phyloP scores from a whole-genome alignment of 1,284 basidiomycete genomes.

The Earliella scabrosa region DNA sequence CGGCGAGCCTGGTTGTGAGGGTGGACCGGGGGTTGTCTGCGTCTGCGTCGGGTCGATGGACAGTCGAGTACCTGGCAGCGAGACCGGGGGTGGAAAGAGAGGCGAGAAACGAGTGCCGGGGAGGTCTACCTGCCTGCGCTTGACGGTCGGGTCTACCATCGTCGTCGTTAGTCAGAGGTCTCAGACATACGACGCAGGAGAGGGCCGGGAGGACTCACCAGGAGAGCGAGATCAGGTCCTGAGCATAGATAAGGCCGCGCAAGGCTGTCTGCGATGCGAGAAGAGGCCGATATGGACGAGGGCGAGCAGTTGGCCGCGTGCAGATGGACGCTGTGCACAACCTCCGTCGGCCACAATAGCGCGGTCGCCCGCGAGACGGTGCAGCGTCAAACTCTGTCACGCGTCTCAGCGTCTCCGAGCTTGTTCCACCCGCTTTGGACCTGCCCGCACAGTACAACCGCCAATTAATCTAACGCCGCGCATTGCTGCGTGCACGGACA shows the following conservation, averaged over 20 bases:
- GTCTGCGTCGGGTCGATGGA: constrained; percentile 3
- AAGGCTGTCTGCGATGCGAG: constrained; percentile 4
- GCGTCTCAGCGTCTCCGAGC: constrained; percentile 6
- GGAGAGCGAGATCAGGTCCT: constrained; percentile 7
- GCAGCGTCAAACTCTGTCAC: constrained; percentile 1
- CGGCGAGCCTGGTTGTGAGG: neutral
- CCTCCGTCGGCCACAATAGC: constrained; percentile 5
- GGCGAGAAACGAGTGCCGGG: constrained; percentile 6
- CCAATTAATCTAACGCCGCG: too few species aligned
- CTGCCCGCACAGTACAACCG: too few species aligned
- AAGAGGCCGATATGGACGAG: constrained; percentile 7
- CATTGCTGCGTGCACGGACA: neutral
- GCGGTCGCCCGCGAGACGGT: neutral
- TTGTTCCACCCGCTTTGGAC: neutral
- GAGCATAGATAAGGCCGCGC: constrained; percentile 19
- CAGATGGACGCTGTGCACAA: constrained; percentile 19
- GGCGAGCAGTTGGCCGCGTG: constrained; percentile 14
- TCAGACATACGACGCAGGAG: neutral
- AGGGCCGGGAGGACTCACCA: constrained; percentile 4
- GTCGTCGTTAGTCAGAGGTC: neutral
- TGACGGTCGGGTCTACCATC: constrained; percentile 8
- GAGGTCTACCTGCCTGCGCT: constrained; percentile 14
- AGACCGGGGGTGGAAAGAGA: neutral
- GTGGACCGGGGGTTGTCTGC: neutral
- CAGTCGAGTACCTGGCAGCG: neutral